Evolutionary conservation across 768 basidiomycete species (phyloP).

Genomic region (Lentinula sp.): DNA sequence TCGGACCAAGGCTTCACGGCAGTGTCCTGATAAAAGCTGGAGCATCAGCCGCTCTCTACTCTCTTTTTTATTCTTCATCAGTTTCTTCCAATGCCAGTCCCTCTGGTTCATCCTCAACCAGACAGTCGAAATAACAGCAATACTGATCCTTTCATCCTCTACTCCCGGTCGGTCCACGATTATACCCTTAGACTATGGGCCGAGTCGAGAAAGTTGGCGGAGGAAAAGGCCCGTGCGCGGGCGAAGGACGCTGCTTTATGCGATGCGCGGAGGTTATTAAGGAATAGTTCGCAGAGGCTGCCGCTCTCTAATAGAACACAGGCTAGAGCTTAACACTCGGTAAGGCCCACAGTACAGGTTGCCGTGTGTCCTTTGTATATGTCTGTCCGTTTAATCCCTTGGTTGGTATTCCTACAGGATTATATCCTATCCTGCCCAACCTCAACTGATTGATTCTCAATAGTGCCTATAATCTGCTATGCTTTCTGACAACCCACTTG

Average conservation of each 20-base stretch:
- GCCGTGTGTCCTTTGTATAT: not conserved
- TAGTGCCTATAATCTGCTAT: not conserved
- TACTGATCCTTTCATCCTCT: slow-evolving; percentile 40
- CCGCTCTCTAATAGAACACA: not conserved
- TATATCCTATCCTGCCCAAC: not conserved
- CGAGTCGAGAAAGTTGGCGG: slow-evolving; percentile 53
- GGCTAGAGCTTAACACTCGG: not conserved
- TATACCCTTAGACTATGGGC: slow-evolving; percentile 66
- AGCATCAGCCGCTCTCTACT: not conserved
- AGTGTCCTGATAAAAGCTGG: slow-evolving; percentile 1
- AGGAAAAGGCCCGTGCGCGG: slow-evolving; percentile 34
- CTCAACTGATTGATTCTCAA: not conserved
- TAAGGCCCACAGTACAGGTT: not conserved
- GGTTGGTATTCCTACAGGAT: not conserved
- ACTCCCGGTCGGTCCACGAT: slow-evolving; percentile 60
- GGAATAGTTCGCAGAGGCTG: not conserved
- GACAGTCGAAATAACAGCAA: slow-evolving; percentile 19
- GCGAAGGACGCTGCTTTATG: slow-evolving; percentile 19
- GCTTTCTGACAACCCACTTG: not conserved
- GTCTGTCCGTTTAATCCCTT: not conserved
- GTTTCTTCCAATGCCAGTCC: slow-evolving; percentile 3
- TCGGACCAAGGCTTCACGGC: not conserved
- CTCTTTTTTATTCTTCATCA: not conserved
- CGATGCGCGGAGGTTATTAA: slow-evolving; percentile 9
- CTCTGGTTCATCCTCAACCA: slow-evolving; percentile 13